These are phyloP conservation scores for Leccinum broughii DNA, from an alignment of 768 basidiomycete genomes.

Conservation along the genomic window DNA sequence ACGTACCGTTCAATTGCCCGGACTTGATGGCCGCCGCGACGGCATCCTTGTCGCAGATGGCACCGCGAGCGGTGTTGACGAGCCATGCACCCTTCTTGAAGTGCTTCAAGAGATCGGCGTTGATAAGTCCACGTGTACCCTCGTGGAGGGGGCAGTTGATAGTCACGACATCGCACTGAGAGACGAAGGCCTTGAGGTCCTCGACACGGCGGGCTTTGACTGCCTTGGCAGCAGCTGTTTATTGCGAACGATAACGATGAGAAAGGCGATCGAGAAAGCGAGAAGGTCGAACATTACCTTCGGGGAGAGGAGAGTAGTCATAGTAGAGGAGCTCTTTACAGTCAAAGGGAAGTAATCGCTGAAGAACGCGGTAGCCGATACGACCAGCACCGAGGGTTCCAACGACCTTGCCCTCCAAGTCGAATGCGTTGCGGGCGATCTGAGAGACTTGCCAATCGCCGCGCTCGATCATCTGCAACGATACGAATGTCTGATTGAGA, in stretches of 20 bases:
- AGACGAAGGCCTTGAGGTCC: slow-evolving; percentile 64
- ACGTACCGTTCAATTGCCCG: slow-evolving; percentile 66
- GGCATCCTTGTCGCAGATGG: slow-evolving; percentile 84
- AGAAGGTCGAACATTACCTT: slow-evolving; percentile 35
- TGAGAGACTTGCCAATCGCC: slow-evolving; percentile 89
- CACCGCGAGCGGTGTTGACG: slow-evolving; percentile 92
- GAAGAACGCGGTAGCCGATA: slow-evolving; percentile 86
- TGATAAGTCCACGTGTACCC: slow-evolving; percentile 76
- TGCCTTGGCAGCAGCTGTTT: slow-evolving; percentile 58
- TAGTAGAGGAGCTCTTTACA: slow-evolving; percentile 91
- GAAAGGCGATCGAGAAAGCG: not conserved
- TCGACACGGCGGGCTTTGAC: slow-evolving; percentile 75
- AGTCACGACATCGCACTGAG: slow-evolving; percentile 76
- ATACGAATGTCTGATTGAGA: not conserved
- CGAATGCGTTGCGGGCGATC: slow-evolving; percentile 80
- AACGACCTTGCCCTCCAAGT: slow-evolving; percentile 88
- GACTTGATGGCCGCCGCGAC: slow-evolving; percentile 74
- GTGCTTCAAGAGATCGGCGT: slow-evolving; percentile 78
- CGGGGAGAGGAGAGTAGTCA: slow-evolving; percentile 75
- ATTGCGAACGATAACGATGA: not conserved
- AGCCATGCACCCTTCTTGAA: slow-evolving; percentile 94
- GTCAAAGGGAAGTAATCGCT: slow-evolving; percentile 79
- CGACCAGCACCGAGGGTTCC: slow-evolving; percentile 85
- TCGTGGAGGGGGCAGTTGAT: slow-evolving; percentile 90
- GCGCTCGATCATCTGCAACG: slow-evolving; percentile 67